Evolutionary conservation across 2,329 filamentous ascomycete genomes (phyloP), one percentile per base, ranked within the genome.

Genomic region (Diaporthe helianthi): DNA sequence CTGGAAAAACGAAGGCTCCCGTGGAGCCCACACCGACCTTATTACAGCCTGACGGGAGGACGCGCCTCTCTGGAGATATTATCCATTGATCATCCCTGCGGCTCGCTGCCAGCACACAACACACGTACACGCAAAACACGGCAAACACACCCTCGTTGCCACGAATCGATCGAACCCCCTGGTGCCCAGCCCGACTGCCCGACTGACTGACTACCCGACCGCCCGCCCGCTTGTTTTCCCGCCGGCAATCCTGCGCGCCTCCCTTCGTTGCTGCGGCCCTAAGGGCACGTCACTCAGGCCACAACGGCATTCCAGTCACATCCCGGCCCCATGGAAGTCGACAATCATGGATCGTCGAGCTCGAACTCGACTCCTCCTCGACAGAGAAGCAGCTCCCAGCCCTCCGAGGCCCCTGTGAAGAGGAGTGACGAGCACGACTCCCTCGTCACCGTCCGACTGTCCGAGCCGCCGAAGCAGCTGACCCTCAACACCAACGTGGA

Each of bases 381-480:
- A 64, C 65, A 71, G 63, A 60, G 70, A 46, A 71, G 70, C 66
- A 70, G 67, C 44, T 71, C 72, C 36, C 72, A 74, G 38, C 69
- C 70, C 22, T 61, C 65, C 15, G 46, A 72, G 19, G 72, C 72
- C 54, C 61, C 68, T n/a, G 68, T 71, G 29, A 72, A 68, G 58
- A 69, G 71, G 38, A 64, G 55, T 19, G 71, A 72, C 69, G 77
- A 78, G 9, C 81, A 83, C 72, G 89, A 91, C 77, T 92, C 89
- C 0, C 89, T 92, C 83, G 88, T 91, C 26, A 91, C 89, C 3
- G 89, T 92, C 22, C 85, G 88, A 49, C 82, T 92, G 53, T 91
- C 89, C 3, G 89, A 90, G 74, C 78, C 81, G 65, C 74, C 83
- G 1, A 71, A 64, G 61, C 70, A 73, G 13, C 72, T 80, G 36